phyloP scores from a whole-genome alignment of 106 monocot genomes.

The Phalaenopsis aphrodite region DNA sequence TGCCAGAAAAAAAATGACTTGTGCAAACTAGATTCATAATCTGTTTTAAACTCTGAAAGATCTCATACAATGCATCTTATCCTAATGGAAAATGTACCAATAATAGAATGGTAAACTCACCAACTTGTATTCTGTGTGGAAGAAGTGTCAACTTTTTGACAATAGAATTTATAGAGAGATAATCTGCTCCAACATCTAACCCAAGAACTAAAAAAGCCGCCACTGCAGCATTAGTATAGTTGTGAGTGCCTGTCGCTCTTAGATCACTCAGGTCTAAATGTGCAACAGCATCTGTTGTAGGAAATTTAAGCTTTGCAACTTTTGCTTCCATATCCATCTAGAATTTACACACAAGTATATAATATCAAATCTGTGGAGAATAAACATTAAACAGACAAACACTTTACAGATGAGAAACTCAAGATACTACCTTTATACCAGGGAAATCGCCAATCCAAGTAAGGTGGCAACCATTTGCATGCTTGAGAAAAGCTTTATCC shows the following conservation, averaged over 20 bases:
- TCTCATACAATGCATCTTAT: background rate
- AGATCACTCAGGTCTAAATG: constrained; percentile 22
- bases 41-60: background rate
- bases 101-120: constrained; percentile 10
- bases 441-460: constrained; percentile 41
- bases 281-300: background rate
- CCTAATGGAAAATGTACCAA: background rate
- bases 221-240: constrained; percentile 33
- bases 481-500: constrained; percentile 25
- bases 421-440: constrained; percentile 43
- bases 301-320: constrained; percentile 19
- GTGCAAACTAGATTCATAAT: background rate
- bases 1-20: background rate
- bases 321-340: constrained; percentile 27
- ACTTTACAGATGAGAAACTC: background rate
- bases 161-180: constrained; percentile 18
- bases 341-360: background rate
- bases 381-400: background rate
- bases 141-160: constrained; percentile 17
- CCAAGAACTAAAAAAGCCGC: constrained; percentile 45
- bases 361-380: background rate
- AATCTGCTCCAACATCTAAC: constrained; percentile 24
- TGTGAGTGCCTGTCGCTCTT: constrained; percentile 41
- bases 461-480: constrained; percentile 25
- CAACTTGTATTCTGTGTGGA: constrained; percentile 51